Percentiles rank a stretch among this genome's conserved stretches.
phyloP scores from a whole-genome alignment of 1,284 basidiomycete species.

The Ustilago xerochloae region DNA sequence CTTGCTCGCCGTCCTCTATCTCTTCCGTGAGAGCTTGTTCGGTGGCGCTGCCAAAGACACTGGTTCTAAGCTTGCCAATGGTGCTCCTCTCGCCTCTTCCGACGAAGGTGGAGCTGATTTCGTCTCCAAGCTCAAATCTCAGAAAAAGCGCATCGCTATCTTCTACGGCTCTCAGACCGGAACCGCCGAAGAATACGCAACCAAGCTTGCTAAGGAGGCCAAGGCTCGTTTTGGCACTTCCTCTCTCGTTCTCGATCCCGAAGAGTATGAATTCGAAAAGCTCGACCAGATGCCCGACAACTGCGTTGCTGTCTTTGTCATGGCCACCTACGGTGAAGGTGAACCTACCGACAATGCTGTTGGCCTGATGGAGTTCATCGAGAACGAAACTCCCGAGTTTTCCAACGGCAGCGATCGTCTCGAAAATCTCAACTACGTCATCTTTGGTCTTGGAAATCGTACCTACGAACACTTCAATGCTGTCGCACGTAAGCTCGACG shows the following conservation, averaged over 20 bases:
- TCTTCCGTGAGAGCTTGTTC: constrained; percentile 56
- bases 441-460: constrained; percentile 93
- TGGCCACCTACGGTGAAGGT: constrained; percentile 98
- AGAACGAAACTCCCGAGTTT: constrained; percentile 87
- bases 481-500: constrained; percentile 84
- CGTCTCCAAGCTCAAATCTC: constrained; percentile 55
- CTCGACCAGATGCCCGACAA: constrained; percentile 89
- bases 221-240: constrained; percentile 67
- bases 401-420: constrained; percentile 81
- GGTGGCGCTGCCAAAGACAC: constrained; percentile 40
- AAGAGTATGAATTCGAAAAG: constrained; percentile 89
- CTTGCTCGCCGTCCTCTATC: constrained; percentile 56
- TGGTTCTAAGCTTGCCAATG: constrained; percentile 52
- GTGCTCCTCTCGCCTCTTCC: constrained; percentile 16
- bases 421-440: constrained; percentile 89
- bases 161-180: constrained; percentile 67
- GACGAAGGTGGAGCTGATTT: constrained; percentile 48
- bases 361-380: constrained; percentile 88
- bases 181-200: constrained; percentile 67
- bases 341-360: constrained; percentile 99
- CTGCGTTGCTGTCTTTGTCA: constrained; percentile 87
- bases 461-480: constrained; percentile 86
- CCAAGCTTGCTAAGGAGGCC: constrained; percentile 66
- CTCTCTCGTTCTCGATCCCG: constrained; percentile 65
- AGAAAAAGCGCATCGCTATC: constrained; percentile 67